Evolutionary conservation across 1,284 basidiomycete genomes (phyloP).

Genomic region (Wallemia hederae): DNA sequence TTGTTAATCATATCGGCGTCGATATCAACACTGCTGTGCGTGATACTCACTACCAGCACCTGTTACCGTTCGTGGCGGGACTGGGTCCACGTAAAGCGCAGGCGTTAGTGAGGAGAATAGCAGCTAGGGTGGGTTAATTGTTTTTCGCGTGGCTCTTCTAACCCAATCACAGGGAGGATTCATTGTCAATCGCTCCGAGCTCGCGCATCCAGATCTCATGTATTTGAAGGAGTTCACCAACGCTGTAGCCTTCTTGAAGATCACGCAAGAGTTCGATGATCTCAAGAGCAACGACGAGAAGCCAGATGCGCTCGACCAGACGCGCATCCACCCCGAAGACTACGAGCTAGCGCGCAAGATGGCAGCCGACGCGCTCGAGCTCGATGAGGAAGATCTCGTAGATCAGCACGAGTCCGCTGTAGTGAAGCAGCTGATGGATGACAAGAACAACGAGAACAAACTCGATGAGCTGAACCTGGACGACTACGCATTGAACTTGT

Average conservation of each 20-base stretch:
- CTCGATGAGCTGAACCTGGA: constrained; percentile 76
- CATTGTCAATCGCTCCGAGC: constrained; percentile 51
- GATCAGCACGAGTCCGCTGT: constrained; percentile 63
- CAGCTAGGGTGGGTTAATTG: constrained; percentile 26
- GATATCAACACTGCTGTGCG: constrained; percentile 78
- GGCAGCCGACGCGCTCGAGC: constrained; percentile 85
- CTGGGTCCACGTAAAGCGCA: constrained; percentile 86
- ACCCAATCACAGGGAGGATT: constrained; percentile 35
- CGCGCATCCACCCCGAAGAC: constrained; percentile 90
- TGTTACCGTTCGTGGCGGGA: constrained; percentile 74
- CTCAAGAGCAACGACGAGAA: constrained; percentile 26
- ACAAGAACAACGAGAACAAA: constrained; percentile 48
- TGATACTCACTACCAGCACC: constrained; percentile 56
- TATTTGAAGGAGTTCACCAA: constrained; percentile 73
- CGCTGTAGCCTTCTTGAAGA: constrained; percentile 64
- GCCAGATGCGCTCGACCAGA: constrained; percentile 76
- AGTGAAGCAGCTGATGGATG: constrained; percentile 54
- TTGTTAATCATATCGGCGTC: constrained; percentile 72
- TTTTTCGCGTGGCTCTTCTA: constrained; percentile 8
- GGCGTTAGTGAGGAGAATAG: constrained; percentile 52
- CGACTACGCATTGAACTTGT: constrained; percentile 76
- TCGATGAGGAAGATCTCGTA: constrained; percentile 77
- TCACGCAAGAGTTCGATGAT: constrained; percentile 36
- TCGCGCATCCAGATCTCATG: constrained; percentile 46
- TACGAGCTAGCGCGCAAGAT: constrained; percentile 95